Conservation (phyloP, 495 filamentous ascomycete species). For the Penicillium herquei region DNA sequence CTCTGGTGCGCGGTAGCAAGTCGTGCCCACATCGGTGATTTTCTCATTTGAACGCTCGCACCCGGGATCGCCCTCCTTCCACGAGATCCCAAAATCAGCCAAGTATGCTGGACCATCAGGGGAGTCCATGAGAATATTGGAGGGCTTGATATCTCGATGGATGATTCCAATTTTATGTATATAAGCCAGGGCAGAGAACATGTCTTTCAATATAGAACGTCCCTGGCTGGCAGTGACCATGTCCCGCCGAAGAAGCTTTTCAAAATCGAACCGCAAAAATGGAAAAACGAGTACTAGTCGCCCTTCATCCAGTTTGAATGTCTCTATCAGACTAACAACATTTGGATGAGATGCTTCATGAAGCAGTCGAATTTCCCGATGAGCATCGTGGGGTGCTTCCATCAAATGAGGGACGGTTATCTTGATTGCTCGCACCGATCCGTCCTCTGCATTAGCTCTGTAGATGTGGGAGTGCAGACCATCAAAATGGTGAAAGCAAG, state of each 20-base stretch:
- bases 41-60: slow-evolving; percentile 68
- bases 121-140: slow-evolving; percentile 75
- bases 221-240: slow-evolving; percentile 44
- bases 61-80: slow-evolving; percentile 59
- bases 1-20: slow-evolving; percentile 87
- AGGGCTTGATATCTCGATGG: slow-evolving; percentile 92
- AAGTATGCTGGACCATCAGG: slow-evolving; percentile 70
- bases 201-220: slow-evolving; percentile 53
- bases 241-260: slow-evolving; percentile 53
- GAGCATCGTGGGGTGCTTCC: slow-evolving; percentile 75
- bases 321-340: slow-evolving; percentile 68
- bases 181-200: slow-evolving; percentile 71
- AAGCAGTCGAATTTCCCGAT: slow-evolving; percentile 75
- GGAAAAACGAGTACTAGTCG: slow-evolving; percentile 79
- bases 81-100: slow-evolving; percentile 90
- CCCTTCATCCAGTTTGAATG: slow-evolving; percentile 68
- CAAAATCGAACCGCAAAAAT: slow-evolving; percentile 72
- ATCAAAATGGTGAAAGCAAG: slow-evolving; percentile 67
- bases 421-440: slow-evolving; percentile 71
- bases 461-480: slow-evolving; percentile 87
- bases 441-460: slow-evolving; percentile 44
- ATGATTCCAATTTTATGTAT: slow-evolving; percentile 75
- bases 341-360: slow-evolving; percentile 42
- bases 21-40: slow-evolving; percentile 90
- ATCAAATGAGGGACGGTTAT: slow-evolving; percentile 72